Evolutionary conservation across 306 rosid genomes (phyloP).

Genomic region (Ceratonia siliqua): DNA sequence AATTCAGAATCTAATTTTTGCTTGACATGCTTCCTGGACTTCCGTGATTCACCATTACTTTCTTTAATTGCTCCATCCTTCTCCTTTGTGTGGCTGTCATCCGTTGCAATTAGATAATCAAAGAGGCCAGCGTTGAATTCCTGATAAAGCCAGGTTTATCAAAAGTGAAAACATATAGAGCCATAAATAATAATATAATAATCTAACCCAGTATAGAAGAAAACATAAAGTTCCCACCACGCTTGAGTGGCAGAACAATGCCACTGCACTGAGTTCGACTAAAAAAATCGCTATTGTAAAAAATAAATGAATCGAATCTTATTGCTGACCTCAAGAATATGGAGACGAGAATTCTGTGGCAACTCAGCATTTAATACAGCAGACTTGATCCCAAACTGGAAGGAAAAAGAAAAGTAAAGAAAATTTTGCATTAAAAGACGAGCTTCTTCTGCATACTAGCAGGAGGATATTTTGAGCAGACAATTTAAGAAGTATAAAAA

Average conservation of each 20-base stretch:
- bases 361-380: conserved; percentile 95
- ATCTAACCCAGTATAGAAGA: not conserved
- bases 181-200: conserved; percentile 15
- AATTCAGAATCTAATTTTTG: conserved; percentile 81
- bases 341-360: conserved; percentile 98
- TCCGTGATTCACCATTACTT: conserved; percentile 45
- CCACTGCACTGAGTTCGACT: not conserved
- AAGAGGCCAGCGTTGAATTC: conserved; percentile 98
- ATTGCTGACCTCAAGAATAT: conserved; percentile 84
- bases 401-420: not conserved
- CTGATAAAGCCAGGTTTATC: conserved; percentile 51
- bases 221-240: conserved; percentile 18
- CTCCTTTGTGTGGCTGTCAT: conserved; percentile 70
- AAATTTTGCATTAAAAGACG: not conserved
- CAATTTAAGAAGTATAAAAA: not conserved
- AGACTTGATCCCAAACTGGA: conserved; percentile 90
- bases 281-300: not conserved
- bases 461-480: conserved; percentile 15
- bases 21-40: conserved; percentile 53
- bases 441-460: not conserved
- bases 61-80: conserved; percentile 59
- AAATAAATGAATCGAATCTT: not conserved
- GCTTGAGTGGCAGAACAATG: conserved; percentile 30
- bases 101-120: conserved; percentile 93
- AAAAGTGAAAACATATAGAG: conserved; percentile 23